These are phyloP conservation scores for Pseudonitzschia pungens DNA, from an alignment of 108 stramenopile species.

Conservation along the genomic window DNA sequence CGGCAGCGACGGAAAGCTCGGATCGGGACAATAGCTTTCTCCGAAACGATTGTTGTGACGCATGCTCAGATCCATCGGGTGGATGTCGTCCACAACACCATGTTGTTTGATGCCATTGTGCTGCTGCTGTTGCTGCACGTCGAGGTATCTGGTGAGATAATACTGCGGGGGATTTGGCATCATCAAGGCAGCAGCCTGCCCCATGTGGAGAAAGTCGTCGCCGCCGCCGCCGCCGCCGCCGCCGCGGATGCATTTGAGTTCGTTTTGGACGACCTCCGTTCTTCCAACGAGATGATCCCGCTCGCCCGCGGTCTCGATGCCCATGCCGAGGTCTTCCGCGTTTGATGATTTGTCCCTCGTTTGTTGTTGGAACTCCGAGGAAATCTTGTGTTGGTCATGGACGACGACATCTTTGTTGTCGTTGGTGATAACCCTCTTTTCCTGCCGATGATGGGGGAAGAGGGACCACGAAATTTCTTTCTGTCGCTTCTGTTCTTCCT, in stretches of 20 bases:
- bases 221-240: no score
- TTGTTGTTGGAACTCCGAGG: no score
- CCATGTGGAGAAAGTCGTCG: not conserved
- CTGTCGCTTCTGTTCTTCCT: constrained; percentile 10
- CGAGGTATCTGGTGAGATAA: not conserved
- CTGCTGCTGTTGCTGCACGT: not conserved
- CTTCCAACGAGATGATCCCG: not conserved
- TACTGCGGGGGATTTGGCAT: not conserved
- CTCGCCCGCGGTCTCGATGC: not conserved
- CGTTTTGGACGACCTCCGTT: not conserved
- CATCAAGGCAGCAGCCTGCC: not conserved
- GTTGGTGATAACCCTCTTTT: not conserved
- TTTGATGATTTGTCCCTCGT: not conserved
- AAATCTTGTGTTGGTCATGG: not conserved
- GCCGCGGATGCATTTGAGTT: not conserved
- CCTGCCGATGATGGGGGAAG: not conserved
- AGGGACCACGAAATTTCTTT: constrained; percentile 13
- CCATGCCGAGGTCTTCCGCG: not conserved
- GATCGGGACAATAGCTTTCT: not conserved
- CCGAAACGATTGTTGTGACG: not conserved
- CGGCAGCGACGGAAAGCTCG: not conserved
- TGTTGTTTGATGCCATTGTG: not conserved
- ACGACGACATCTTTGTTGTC: not conserved
- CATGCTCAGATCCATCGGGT: not conserved
- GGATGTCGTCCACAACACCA: not conserved